phyloP scores from a whole-genome alignment of 768 basidiomycete species.

The Agrocybe pediades region DNA sequence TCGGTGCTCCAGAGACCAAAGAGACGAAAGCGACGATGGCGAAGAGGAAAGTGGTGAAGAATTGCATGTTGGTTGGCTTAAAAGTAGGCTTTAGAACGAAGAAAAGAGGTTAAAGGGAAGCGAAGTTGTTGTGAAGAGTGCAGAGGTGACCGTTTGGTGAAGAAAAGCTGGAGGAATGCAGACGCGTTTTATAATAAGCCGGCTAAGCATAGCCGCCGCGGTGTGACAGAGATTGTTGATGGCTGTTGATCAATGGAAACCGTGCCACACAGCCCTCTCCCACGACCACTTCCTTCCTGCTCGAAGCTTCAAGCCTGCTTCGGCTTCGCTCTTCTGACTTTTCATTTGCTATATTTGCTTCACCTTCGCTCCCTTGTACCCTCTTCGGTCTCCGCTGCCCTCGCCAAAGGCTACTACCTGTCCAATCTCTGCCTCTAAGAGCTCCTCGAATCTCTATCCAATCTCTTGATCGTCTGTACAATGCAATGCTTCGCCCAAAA shows the following conservation, averaged over 20 bases:
- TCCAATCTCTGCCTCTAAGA: too few species aligned
- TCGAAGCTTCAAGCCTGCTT: slow-evolving; percentile 1
- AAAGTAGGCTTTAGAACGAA: slow-evolving; percentile 4
- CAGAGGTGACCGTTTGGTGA: slow-evolving; percentile 24
- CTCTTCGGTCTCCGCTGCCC: not conserved
- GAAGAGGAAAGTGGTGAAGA: slow-evolving; percentile 22
- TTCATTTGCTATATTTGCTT: slow-evolving; percentile 4
- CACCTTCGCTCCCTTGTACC: not conserved
- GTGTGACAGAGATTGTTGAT: slow-evolving; percentile 6
- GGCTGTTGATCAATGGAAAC: slow-evolving; percentile 4
- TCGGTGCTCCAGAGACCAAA: slow-evolving; percentile 26
- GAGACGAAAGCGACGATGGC: slow-evolving; percentile 25
- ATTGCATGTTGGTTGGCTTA: slow-evolving; percentile 17
- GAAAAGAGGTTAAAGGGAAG: not conserved
- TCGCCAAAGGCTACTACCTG: not conserved
- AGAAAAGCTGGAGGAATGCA: slow-evolving; percentile 4
- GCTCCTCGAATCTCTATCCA: not conserved
- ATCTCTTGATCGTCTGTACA: not conserved
- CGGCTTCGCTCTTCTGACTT: not conserved
- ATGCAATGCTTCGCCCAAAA: not conserved
- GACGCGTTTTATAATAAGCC: slow-evolving; percentile 18
- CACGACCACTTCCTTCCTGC: slow-evolving; percentile 2
- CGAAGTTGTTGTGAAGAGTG: slow-evolving; percentile 1
- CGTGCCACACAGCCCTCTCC: not conserved
- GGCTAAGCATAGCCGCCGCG: too few species aligned